Evolutionary conservation across 345 rosid genomes (phyloP), one percentile per base, ranked within the genome.

Genomic region (Litchi chinensis): DNA sequence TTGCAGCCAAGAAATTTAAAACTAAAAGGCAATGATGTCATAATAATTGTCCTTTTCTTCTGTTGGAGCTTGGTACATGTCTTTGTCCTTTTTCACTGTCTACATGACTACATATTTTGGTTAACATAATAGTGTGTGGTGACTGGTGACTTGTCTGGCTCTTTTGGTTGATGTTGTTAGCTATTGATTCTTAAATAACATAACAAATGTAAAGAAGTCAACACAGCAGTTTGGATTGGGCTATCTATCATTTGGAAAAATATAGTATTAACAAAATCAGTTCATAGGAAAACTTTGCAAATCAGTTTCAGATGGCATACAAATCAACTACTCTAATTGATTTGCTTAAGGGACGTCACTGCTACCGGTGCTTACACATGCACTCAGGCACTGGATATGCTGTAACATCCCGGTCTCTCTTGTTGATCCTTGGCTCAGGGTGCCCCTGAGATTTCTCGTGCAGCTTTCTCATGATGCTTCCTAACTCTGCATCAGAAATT

Each of bases 371-470:
- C 76, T 84, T 88, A 78, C 94, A 85, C 95, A 93, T 91, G 84
- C 97, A 91, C 79, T 91, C 95, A 8, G 94, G 93, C 19, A 90
- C 84, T 1, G 95, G 95, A 80, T 85, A 88, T 26, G 95, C 91
- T 44, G 87, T 84, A 65, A 91, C 95, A 72, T 91, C 95, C 24
- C 82, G 83, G 81, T 88, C 84, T 81, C 86, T 88, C 81, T 87
- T 77, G 39, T 83, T 87, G 70, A 76, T 80, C 79, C 95, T 87
- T 21, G 77, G 81, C 82, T 87, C 90, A 41, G 93, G 92, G 73
- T 87, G 88, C 65, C 93, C 93, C 76, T 80, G 89, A 41, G 89
- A 83, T 65, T 85, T 93, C 43, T 68, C 81, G 79, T 93, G 97
- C 76, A 93, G 67, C 82, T 79, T 83, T 82, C 90, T 85, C 18